Percentiles rank a stretch among this genome's conserved stretches.
phyloP scores from a whole-genome alignment of 139 green algal species.

The Coelastrella sp. region DNA sequence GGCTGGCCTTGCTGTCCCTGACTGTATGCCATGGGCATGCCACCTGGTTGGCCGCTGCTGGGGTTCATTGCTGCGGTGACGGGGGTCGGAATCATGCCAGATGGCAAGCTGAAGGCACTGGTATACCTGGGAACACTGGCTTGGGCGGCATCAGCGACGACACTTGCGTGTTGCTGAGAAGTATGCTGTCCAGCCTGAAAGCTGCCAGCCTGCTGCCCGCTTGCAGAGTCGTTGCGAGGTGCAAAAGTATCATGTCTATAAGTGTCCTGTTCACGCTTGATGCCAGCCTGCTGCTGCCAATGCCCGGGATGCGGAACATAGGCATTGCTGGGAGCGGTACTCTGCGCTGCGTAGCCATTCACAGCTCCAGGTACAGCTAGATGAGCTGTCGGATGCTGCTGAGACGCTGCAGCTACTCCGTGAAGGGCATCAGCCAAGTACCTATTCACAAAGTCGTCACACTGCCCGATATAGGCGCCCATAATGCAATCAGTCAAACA shows the following conservation, averaged over 20 bases:
- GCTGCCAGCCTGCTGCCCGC: neutral
- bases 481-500: neutral
- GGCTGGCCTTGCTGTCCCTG: neutral
- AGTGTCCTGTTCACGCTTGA: neutral
- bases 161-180: neutral
- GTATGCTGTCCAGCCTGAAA: neutral
- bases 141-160: neutral
- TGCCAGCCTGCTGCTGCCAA: neutral
- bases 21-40: neutral
- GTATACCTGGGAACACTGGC: neutral
- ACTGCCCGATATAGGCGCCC: neutral
- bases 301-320: neutral
- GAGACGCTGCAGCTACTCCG: neutral
- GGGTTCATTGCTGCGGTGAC: neutral
- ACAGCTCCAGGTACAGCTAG: neutral
- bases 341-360: neutral
- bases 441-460: neutral
- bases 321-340: neutral
- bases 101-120: constrained; percentile 1
- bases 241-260: neutral
- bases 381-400: neutral
- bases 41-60: neutral
- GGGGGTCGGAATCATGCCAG: neutral
- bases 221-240: neutral
- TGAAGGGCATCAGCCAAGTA: neutral